phyloP scores from a whole-genome alignment of 2,329 filamentous ascomycete genomes.

The Uncinocarpus reesii region DNA sequence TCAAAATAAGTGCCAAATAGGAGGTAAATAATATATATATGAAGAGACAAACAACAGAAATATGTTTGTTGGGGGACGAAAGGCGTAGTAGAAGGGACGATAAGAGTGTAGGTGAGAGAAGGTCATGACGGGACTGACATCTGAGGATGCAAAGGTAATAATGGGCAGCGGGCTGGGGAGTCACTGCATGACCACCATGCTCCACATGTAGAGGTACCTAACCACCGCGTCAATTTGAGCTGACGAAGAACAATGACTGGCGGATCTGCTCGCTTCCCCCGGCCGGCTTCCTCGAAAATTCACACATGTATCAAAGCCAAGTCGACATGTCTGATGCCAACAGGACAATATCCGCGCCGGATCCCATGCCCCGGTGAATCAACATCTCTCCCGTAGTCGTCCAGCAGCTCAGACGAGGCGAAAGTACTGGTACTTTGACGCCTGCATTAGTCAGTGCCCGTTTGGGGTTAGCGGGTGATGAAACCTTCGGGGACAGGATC shows the following conservation, averaged over 20 bases:
- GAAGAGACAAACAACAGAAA: neutral
- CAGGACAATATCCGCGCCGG: too few species aligned
- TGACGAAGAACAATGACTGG: neutral
- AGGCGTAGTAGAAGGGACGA: constrained; percentile 1
- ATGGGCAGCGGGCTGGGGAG: neutral
- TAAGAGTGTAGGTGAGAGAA: constrained; percentile 7
- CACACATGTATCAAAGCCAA: too few species aligned
- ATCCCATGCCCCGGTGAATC: too few species aligned
- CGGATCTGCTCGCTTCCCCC: neutral
- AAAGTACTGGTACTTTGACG: constrained; percentile 8
- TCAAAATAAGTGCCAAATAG: neutral
- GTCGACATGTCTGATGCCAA: too few species aligned
- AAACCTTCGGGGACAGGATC: constrained; percentile 8
- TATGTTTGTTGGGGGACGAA: neutral
- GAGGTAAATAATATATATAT: neutral
- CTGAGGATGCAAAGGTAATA: neutral
- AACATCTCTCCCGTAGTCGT: neutral
- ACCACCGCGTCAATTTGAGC: neutral
- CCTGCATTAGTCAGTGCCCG: neutral
- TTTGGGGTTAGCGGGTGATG: constrained; percentile 2
- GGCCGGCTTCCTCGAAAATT: neutral
- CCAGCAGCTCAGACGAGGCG: neutral
- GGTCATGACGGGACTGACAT: constrained; percentile 5
- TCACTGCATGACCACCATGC: constrained; percentile 8
- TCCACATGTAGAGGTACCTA: constrained; percentile 9